Evolutionary conservation across 2,329 filamentous ascomycete genomes (phyloP), one percentile per base, ranked within the genome.

Genomic region (Diaporthe ampelina): DNA sequence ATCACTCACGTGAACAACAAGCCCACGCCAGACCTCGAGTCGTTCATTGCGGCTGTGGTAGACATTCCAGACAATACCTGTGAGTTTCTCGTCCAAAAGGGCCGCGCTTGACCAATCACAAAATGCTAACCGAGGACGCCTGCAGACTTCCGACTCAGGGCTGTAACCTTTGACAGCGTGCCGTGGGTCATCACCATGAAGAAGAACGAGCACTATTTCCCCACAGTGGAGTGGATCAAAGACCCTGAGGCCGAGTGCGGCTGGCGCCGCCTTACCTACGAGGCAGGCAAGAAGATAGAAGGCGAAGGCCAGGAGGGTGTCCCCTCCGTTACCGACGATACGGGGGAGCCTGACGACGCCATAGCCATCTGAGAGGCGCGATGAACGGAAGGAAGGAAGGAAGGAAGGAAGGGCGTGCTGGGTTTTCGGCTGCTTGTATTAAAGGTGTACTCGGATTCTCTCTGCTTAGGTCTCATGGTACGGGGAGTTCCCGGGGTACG

Each of bases 161-260:
- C 97, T n/a, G 95, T 98, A 83, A 98, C 97, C 0, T 99, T 99
- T 81, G 97, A 99, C 83, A 97, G 97, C 80, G 95, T 99, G 13
- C 96, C 96, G 4, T 99, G 97, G 95, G 95, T 99, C n/a, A 94
- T 97, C 52, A 99, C 97, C 11, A 98, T 99, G 94, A 99, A 99
- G 91, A 98, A 98, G 90, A 98, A 98, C 79, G 96, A 99, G 82
- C 97, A 99, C 84, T 99, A 99, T 83, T 94, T 93, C 83, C 91
- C 92, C 0, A 93, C 91, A 0, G 90, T 91, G 83, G 92, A 93
- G 79, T 92, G 91, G 88, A 89, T 91, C 83, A 93, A 76, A 59
- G 91, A 76, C 56, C 70, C 54, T 5, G 63, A 61, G 9, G 74
- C 58, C 8, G 74, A 72, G 63, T 75, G 71, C 26, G 63, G 75